Percentiles rank a stretch among this genome's conserved stretches.
These are phyloP conservation scores for Schizophyllum amplum DNA, from an alignment of 1,284 basidiomycete species.

Conservation along the genomic window DNA sequence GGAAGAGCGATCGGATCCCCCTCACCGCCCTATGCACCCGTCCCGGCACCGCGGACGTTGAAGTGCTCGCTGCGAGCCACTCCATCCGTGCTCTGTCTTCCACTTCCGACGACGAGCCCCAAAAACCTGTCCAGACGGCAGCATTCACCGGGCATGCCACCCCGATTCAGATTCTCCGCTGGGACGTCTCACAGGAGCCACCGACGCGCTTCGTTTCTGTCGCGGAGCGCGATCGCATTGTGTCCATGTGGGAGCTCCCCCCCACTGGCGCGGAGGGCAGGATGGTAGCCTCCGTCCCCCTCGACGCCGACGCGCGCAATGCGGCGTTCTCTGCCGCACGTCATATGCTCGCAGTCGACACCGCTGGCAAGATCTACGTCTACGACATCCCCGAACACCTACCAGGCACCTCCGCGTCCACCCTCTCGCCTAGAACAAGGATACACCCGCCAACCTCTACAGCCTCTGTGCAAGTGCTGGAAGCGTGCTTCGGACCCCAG, in stretches of 20 bases:
- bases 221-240: slow-evolving; percentile 68
- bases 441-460: slow-evolving; percentile 44
- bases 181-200: slow-evolving; percentile 35
- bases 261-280: slow-evolving; percentile 39
- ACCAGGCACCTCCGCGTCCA: slow-evolving; percentile 37
- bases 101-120: slow-evolving; percentile 21
- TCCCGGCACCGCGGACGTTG: slow-evolving; percentile 26
- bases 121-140: slow-evolving; percentile 36
- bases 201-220: slow-evolving; percentile 54
- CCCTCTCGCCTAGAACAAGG: slow-evolving; percentile 40
- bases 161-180: slow-evolving; percentile 41
- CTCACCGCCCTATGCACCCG: slow-evolving; percentile 44
- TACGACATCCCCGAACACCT: slow-evolving; percentile 52
- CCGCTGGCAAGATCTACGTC: slow-evolving; percentile 60
- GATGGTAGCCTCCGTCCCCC: slow-evolving; percentile 53
- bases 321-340: neutral
- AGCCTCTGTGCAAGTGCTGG: slow-evolving; percentile 38
- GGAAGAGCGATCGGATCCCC: slow-evolving; percentile 48
- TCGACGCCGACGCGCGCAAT: slow-evolving; percentile 59
- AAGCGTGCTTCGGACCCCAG: slow-evolving; percentile 35
- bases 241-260: slow-evolving; percentile 57
- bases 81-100: slow-evolving; percentile 46
- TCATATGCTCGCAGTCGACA: slow-evolving; percentile 47
- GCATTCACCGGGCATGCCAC: slow-evolving; percentile 64
- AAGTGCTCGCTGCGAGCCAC: slow-evolving; percentile 50